phyloP scores from a whole-genome alignment of 768 basidiomycete species.

The Dictyophora rubrovolvata region DNA sequence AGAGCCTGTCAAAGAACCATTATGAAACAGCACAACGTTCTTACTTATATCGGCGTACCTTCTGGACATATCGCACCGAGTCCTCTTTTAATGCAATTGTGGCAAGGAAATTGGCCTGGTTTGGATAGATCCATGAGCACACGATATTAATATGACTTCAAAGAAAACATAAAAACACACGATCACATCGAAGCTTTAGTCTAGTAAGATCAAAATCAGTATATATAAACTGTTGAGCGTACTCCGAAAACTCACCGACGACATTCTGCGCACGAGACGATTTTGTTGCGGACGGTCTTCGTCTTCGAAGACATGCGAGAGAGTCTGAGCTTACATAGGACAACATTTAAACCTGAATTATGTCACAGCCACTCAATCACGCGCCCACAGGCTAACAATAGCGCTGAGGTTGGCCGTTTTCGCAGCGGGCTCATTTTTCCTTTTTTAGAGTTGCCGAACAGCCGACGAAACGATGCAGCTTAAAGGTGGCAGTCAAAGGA shows the following conservation, averaged over 20 bases:
- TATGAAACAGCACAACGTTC: background rate
- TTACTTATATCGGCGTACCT: background rate
- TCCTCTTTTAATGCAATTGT: conserved; percentile 7
- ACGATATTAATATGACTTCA: background rate
- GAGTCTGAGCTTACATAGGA: background rate
- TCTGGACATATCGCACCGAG: conserved; percentile 7
- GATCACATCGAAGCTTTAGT: conserved; percentile 58
- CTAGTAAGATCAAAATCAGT: conserved; percentile 18
- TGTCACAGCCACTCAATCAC: too few relatives aligned
- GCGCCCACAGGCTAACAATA: too few relatives aligned
- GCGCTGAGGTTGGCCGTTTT: too few relatives aligned
- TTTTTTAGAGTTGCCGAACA: too few relatives aligned
- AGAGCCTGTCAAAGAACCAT: background rate
- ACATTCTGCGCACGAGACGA: conserved; percentile 30
- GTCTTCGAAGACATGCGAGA: conserved; percentile 6
- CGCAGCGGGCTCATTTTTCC: too few relatives aligned
- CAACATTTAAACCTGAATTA: too few relatives aligned
- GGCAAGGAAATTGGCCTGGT: conserved; percentile 7
- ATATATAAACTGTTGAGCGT: background rate
- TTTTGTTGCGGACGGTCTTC: background rate
- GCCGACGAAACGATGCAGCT: too few relatives aligned
- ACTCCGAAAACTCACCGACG: conserved; percentile 21
- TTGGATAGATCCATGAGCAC: background rate
- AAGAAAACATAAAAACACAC: conserved; percentile 11
- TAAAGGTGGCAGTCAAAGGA: too few relatives aligned